Base-by-base conservation (phyloP, 208 protist species). In the Crithidia brevicula region DNA sequence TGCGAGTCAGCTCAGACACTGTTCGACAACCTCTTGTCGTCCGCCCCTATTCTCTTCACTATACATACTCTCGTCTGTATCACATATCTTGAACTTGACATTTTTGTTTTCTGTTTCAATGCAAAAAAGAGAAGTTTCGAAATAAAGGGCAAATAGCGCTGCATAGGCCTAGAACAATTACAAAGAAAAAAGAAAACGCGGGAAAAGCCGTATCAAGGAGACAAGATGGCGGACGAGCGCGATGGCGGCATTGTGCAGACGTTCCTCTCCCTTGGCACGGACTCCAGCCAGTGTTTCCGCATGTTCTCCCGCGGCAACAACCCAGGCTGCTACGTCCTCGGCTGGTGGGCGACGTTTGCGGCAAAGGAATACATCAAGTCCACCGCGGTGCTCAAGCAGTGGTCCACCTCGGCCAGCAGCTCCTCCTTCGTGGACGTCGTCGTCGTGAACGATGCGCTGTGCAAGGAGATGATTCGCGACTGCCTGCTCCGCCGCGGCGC, bases 331-430 rank as follows among this genome's bases (percentile, higher is more conserved):
- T 87, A 86, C 62, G 83, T 93, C 15, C 75, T 96, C 15, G 92
- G 89, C 42, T 85, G 65, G 70, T 96, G 92, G 89, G 92, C 92
- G 10, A 66, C 52, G 18, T 72, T 85, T 42, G 79, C 85, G 34
- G 92, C 92, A 4, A 78, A 81, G 54, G 87, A 95, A 68, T 96
- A 95, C 72, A 89, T 95, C 74, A 94, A 93, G 74, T 95, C 89
- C 36, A 75, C 82, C 30, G 85, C 89, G 10, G 85, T 94, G 31
- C 46, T 96, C 28, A 92, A 89, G 75, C 77, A 83, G 56, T 96
- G 92, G 89, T 27, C 33, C 23, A 30, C 25, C 38, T 56, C 59
- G 5, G 40, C 59, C 11, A 54, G 13, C 34, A 50, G 57, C 54
- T 51, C 53, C n/a, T 27, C 25, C 5, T 58, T 54, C 0, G n/a